Percentiles rank a stretch among this genome's conserved stretches.
These are phyloP conservation scores for Fusarium sp. DNA, from an alignment of 2,329 filamentous ascomycete species.

Conservation along the genomic window DNA sequence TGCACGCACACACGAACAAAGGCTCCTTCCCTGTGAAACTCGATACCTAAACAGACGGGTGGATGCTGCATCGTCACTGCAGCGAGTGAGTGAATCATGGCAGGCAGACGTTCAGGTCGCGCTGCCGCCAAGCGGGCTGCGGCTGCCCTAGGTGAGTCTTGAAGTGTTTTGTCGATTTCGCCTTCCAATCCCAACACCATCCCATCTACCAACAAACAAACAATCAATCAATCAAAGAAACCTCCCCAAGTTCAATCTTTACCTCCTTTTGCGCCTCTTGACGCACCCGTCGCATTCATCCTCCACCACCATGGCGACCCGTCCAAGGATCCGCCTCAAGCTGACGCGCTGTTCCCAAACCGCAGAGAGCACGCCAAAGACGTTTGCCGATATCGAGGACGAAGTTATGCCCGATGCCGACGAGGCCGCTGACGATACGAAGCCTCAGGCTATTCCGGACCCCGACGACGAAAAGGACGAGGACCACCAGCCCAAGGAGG, in stretches of 20 bases:
- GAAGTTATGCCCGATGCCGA: slow-evolving; percentile 46
- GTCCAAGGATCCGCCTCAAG: slow-evolving; percentile 46
- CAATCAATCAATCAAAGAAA: slow-evolving; percentile 6
- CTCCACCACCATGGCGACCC: slow-evolving; percentile 40
- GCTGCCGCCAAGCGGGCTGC: slow-evolving; percentile 65
- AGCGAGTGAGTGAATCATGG: slow-evolving; percentile 37
- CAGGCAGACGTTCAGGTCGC: slow-evolving; percentile 62
- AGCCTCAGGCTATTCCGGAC: slow-evolving; percentile 55
- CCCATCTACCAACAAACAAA: slow-evolving; percentile 8
- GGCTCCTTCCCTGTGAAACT: slow-evolving; percentile 22
- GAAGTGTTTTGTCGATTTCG: slow-evolving; percentile 10
- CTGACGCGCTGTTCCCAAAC: slow-evolving; percentile 46
- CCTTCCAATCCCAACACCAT: not conserved
- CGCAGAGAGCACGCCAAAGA: slow-evolving; percentile 55
- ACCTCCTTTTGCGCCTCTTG: not conserved
- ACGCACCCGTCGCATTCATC: not conserved
- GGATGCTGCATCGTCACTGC: slow-evolving; percentile 9
- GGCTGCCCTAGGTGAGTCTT: slow-evolving; percentile 61
- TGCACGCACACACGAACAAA: not conserved
- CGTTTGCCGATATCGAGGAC: slow-evolving; percentile 54
- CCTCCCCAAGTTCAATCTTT: not conserved
- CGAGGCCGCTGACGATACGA: slow-evolving; percentile 47
- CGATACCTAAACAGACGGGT: slow-evolving; percentile 24
- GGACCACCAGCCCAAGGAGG: slow-evolving; percentile 65
- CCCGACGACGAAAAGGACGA: slow-evolving; percentile 52